Evolutionary conservation across 2,329 filamentous ascomycete genomes (phyloP), one percentile per base, ranked within the genome.

Genomic region (Fusarium coicis): DNA sequence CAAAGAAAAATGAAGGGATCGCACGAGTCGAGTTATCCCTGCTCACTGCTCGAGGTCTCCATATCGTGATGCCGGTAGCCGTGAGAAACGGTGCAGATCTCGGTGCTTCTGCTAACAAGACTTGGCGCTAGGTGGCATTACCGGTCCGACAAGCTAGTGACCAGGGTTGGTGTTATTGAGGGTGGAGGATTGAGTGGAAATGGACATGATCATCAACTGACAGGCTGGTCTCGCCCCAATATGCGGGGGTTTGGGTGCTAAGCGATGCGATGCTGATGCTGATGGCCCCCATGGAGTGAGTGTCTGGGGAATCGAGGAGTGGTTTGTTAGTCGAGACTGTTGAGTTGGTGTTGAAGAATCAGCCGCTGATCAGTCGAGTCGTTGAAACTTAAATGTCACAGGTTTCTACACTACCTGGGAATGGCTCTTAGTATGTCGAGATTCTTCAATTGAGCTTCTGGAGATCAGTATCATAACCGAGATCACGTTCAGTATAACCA

Each of bases 61-160:
- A 36, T 39, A 43, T 26, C 11, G 50, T 30, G n/a, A 66, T 70
- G 66, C 67, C 67, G 67, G 63, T 55, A 70, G 28, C 68, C 61
- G 67, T 63, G 32, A 34, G n/a, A 49, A 70, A 70, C 61, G 66
- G 66, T 62, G 66, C 49, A 52, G 66, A 43, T 56, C 56, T 70
- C 68, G 66, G 68, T 62, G 61, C 21, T 55, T 61, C 54, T 56
- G 23, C 10, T 6, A 46, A 55, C 37, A 50, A 70, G 66, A 49
- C 43, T 56, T 36, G 34, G n/a, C 42, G 60, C 68, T 70, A 70
- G 54, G 60, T 53, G 47, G 11, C 5, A n/a, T 21, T 46, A 28
- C 56, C 68, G 68, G 68, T 18, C 68, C 68, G 68, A 71, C 61
- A 71, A 44, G 32, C n/a, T 60, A 40, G 21, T 19, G 30, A 16